Evolutionary conservation across 2,329 filamentous ascomycete genomes (phyloP).

Genomic region (Fusarium sp.): DNA sequence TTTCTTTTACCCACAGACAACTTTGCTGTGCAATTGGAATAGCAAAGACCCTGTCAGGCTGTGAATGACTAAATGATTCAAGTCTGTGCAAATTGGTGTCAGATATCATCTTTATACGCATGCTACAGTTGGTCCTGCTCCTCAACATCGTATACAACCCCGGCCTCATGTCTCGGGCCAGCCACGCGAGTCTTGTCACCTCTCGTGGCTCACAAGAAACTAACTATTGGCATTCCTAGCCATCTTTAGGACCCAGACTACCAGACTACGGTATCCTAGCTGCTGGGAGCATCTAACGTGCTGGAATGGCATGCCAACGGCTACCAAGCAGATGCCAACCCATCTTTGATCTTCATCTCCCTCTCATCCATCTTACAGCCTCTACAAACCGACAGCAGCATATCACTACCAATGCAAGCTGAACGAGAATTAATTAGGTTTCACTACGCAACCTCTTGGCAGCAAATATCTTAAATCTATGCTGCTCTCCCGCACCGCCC

Average conservation of each 20-base stretch:
- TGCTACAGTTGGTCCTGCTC: neutral
- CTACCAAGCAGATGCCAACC: slow-evolving; percentile 8
- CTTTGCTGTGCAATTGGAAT: neutral
- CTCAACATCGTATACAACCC: neutral
- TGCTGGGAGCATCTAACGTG: neutral
- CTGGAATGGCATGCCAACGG: slow-evolving; percentile 12
- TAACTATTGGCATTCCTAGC: slow-evolving; percentile 15
- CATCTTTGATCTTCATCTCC: slow-evolving; percentile 1
- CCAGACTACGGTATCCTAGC: slow-evolving; percentile 3
- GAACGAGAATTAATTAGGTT: slow-evolving; percentile 8
- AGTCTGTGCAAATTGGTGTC: no score
- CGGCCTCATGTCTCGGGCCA: slow-evolving; percentile 32
- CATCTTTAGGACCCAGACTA: slow-evolving; percentile 1
- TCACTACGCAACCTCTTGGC: slow-evolving; percentile 10
- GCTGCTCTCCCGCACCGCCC: neutral
- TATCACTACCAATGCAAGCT: slow-evolving; percentile 23
- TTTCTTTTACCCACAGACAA: neutral
- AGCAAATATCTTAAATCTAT: slow-evolving; percentile 8
- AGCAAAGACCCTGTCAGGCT: neutral
- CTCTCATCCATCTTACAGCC: slow-evolving; percentile 5
- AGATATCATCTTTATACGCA: no score
- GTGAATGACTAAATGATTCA: no score
- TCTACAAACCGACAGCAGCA: slow-evolving; percentile 20
- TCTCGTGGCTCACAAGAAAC: slow-evolving; percentile 10
- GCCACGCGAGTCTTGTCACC: slow-evolving; percentile 33